Evolutionary conservation across 306 rosid genomes (phyloP).

Genomic region (Nissolia schottii): DNA sequence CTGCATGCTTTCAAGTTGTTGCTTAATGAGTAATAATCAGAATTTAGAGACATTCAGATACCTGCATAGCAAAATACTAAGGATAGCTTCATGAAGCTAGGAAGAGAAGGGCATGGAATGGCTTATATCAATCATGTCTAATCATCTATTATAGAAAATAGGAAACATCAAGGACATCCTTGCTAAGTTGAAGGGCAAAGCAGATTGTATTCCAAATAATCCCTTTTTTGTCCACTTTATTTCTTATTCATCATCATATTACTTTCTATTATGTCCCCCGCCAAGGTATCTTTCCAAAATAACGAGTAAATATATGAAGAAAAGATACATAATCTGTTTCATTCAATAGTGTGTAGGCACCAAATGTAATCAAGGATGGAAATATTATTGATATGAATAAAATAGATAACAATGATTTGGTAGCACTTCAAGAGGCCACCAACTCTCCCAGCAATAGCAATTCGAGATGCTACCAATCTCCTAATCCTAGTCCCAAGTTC

Average conservation of each 20-base stretch:
- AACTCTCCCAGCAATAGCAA: too few species aligned
- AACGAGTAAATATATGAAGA: not conserved
- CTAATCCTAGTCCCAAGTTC: too few species aligned
- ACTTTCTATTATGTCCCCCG: not conserved
- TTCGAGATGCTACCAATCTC: too few species aligned
- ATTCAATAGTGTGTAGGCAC: too few species aligned
- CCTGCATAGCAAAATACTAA: not conserved
- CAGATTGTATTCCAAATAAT: not conserved
- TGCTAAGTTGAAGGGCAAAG: not conserved
- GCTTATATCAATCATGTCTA: not conserved
- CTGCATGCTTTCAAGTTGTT: not conserved
- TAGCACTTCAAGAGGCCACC: too few species aligned
- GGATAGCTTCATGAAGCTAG: not conserved
- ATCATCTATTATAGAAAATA: not conserved
- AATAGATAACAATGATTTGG: too few species aligned
- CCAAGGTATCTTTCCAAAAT: not conserved
- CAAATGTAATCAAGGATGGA: too few species aligned
- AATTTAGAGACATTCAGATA: not conserved
- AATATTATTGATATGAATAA: too few species aligned
- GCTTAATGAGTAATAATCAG: not conserved
- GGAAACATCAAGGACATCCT: not conserved
- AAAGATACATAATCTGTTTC: not conserved
- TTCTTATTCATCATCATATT: not conserved
- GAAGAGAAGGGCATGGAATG: not conserved
- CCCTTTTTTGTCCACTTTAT: slow-evolving; percentile 1